phyloP scores from a whole-genome alignment of 768 basidiomycete species.

The Chalciporus piperatus region DNA sequence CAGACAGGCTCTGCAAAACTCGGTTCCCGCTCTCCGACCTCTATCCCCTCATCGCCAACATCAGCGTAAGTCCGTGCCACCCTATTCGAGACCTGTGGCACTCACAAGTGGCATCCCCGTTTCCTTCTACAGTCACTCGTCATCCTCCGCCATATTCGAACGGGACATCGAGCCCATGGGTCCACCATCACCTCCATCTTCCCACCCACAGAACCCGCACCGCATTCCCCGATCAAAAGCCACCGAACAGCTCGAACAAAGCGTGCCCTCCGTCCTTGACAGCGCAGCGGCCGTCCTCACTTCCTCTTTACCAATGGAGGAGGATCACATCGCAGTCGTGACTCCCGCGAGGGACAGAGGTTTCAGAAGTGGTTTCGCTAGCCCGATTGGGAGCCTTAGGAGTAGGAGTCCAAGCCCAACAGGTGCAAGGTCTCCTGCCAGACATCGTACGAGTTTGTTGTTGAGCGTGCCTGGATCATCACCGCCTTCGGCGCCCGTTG shows the following conservation, averaged over 20 bases:
- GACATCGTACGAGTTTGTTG: slow-evolving; percentile 43
- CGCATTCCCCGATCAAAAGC: slow-evolving; percentile 68
- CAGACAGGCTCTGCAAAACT: slow-evolving; percentile 41
- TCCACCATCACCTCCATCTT: slow-evolving; percentile 36
- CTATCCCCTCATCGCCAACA: slow-evolving; percentile 77
- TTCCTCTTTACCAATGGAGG: slow-evolving; percentile 41
- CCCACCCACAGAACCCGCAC: slow-evolving; percentile 59
- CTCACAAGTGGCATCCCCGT: slow-evolving; percentile 7
- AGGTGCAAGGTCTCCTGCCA: slow-evolving; percentile 33
- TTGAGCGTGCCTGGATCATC: slow-evolving; percentile 45
- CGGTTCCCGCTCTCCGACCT: slow-evolving; percentile 66
- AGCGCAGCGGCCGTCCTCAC: slow-evolving; percentile 75
- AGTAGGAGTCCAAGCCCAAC: slow-evolving; percentile 66
- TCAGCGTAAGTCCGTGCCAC: slow-evolving; percentile 55
- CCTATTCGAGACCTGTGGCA: background rate
- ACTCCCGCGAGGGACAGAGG: slow-evolving; percentile 43
- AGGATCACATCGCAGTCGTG: slow-evolving; percentile 61
- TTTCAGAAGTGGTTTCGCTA: slow-evolving; percentile 55
- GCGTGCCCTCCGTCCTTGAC: slow-evolving; percentile 84
- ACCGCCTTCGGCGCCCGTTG: slow-evolving; percentile 16
- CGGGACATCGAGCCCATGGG: slow-evolving; percentile 75
- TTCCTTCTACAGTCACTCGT: slow-evolving; percentile 47
- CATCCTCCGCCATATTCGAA: slow-evolving; percentile 89
- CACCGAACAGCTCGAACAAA: slow-evolving; percentile 71
- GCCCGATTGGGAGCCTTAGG: slow-evolving; percentile 61